phyloP scores from a whole-genome alignment of 2,329 filamentous ascomycete genomes.

The Aspergillus aculeatinus region DNA sequence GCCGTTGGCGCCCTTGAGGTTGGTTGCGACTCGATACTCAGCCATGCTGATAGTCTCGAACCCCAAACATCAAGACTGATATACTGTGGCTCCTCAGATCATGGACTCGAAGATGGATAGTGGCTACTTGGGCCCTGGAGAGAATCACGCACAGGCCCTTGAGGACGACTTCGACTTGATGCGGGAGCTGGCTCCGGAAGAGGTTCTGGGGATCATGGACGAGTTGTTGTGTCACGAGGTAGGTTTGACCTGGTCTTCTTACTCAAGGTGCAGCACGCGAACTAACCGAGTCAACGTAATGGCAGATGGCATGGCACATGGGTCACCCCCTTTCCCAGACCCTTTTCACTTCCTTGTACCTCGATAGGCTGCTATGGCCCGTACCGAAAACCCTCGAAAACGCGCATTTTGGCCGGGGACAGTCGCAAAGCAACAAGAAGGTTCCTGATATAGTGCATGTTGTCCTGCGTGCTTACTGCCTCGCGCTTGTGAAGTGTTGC shows the following conservation, averaged over 20 bases:
- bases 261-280: background rate
- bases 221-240: conserved; percentile 88
- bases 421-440: conserved; percentile 21
- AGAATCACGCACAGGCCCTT: conserved; percentile 58
- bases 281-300: conserved; percentile 12
- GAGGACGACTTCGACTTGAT: conserved; percentile 79
- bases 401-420: conserved; percentile 57
- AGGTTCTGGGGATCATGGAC: conserved; percentile 92
- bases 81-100: conserved; percentile 59
- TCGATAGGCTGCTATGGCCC: conserved; percentile 77
- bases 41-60: background rate
- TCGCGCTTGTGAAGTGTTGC: conserved; percentile 80
- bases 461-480: conserved; percentile 79
- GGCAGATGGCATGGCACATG: conserved; percentile 89
- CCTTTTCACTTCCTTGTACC: conserved; percentile 85
- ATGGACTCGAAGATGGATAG: conserved; percentile 99
- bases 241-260: conserved; percentile 17
- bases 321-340: conserved; percentile 96
- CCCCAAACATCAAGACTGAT: conserved; percentile 15
- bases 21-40: conserved; percentile 18
- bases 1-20: conserved; percentile 74
- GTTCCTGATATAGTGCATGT: conserved; percentile 54
- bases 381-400: conserved; percentile 63
- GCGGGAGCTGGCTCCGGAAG: conserved; percentile 66
- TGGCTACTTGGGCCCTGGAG: conserved; percentile 73